phyloP scores from a whole-genome alignment of 1,284 basidiomycete species.

The Rhodotorula sp. region DNA sequence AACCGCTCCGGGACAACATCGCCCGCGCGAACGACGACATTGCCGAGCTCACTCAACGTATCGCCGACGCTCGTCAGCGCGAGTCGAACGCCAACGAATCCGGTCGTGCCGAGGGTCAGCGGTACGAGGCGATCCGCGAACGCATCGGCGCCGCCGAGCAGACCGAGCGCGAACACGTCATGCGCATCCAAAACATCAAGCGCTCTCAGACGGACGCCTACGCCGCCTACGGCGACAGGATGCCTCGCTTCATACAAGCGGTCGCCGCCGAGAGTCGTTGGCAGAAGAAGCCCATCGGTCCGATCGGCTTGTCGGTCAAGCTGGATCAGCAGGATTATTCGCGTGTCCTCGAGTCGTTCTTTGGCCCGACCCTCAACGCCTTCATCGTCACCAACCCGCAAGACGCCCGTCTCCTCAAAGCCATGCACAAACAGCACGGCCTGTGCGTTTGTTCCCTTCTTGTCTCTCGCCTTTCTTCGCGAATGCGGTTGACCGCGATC shows the following conservation, averaged over 20 bases:
- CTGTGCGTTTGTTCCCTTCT: conserved; percentile 7
- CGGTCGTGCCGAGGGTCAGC: background rate
- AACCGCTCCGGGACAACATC: conserved; percentile 40
- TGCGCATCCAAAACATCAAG: conserved; percentile 39
- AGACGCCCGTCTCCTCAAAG: conserved; percentile 57
- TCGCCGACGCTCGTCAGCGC: background rate
- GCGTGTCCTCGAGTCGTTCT: conserved; percentile 63
- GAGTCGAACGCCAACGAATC: conserved; percentile 9
- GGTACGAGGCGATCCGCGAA: conserved; percentile 6
- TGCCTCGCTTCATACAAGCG: conserved; percentile 55
- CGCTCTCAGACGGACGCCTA: conserved; percentile 57
- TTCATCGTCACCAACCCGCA: conserved; percentile 74
- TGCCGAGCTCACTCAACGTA: background rate
- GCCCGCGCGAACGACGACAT: conserved; percentile 15
- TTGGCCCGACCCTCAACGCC: conserved; percentile 64
- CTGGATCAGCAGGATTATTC: conserved; percentile 72
- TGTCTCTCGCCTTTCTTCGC: background rate
- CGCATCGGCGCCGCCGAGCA: conserved; percentile 3
- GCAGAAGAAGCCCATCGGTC: conserved; percentile 74
- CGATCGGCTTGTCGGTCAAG: conserved; percentile 77
- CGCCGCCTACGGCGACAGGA: conserved; percentile 49
- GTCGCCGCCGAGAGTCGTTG: conserved; percentile 64
- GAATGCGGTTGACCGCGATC: background rate
- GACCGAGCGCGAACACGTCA: background rate
- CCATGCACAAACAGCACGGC: background rate